Evolutionary conservation across 371 early-diverging fungal species (phyloP), one percentile per base, ranked within the genome.

Genomic region (Rhizopus delemar): DNA sequence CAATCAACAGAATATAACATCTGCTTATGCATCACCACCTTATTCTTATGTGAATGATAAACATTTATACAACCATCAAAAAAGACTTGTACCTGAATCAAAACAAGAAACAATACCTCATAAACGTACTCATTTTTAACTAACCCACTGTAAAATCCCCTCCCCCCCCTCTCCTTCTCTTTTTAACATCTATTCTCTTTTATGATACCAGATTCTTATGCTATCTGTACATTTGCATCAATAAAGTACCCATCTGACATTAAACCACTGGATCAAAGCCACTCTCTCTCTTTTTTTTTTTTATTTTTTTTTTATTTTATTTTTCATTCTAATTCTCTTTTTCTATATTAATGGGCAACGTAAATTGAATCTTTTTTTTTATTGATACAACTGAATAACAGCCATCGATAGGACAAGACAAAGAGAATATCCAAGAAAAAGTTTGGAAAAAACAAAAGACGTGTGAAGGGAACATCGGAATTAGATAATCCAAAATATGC

Each of bases 401-500:
- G 8, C 2, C 39, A 38, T 38, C 5, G 8, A 11, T 38, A 8
- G 7, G 7, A 7, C 31, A 12, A 22, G 5, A 49, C 28, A 49
- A 57, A 57, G 38, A 57, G 49, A 57, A 49, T 50, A 39, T 32
- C 56, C 46, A 53, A 51, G 33, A 46, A 43, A 31, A 45, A 57
- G 32, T 48, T 51, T 35, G 29, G 15, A 3, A 55, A 28, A 7
- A 45, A 63, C n/a, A 63, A 63, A 50, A 31, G 49, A 48, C 51
- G 53, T 46, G 48, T 41, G 4, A 67, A 67, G 46, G 62, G 63
- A 45, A 43, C 59, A n/a, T 58, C 59, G 3, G 67, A 67, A 49
- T 29, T 62, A 4, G 67, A 67, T 32, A 67, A 67, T 55, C 67
- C 67, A n/a, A 67, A 67, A 51, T 67, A 43, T 52, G 62, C 63